Evolutionary conservation across 2,329 filamentous ascomycete species (phyloP), one percentile per base, ranked within the genome.

Genomic region (Aureobasidium melanogenum): DNA sequence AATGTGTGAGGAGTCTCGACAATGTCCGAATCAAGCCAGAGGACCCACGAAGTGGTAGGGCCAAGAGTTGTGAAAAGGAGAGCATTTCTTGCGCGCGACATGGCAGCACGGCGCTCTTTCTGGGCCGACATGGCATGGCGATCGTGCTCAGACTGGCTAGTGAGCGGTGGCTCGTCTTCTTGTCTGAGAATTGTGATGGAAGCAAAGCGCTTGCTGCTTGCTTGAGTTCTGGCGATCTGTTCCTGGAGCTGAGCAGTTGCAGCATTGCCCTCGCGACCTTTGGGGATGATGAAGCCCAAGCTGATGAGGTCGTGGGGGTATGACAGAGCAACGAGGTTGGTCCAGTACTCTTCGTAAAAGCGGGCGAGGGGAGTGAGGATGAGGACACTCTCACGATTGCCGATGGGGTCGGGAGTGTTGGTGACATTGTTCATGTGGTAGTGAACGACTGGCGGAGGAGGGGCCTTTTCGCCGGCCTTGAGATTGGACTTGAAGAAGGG

Each of bases 381-480:
- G 60, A 99, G 85, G 63, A 99, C 82, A 56, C 87, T 88, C 78
- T 99, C 94, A 66, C 84, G 80, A 72, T 96, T 94, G 64, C 81
- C 83, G 55, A 91, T 79, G 1, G 94, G 90, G 66, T 88, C 82
- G 56, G 81, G 73, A 22, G 92, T 88, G 62, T 89, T 89, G 46
- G 92, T 97, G 67, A 97, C 84, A 76, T 93, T 92, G 80, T 97
- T 97, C 76, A 99, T 87, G 73, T 95, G 86, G 79, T 97, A 97
- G 73, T 90, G 91, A 39, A 89, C 84, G 50, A 99, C 92, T 9
- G 93, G 92, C 59, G 93, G 91, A 52, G 91, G 88, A 76, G 80
- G 63, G 73, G 81, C 71, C 79, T 82, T 47, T 76, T 77, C 73
- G 79, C 82, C 62, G 75, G 76, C 73, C 30, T 74, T 74, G 66